Conservation (phyloP, 306 rosid species). For the Lagenaria siceraria region DNA sequence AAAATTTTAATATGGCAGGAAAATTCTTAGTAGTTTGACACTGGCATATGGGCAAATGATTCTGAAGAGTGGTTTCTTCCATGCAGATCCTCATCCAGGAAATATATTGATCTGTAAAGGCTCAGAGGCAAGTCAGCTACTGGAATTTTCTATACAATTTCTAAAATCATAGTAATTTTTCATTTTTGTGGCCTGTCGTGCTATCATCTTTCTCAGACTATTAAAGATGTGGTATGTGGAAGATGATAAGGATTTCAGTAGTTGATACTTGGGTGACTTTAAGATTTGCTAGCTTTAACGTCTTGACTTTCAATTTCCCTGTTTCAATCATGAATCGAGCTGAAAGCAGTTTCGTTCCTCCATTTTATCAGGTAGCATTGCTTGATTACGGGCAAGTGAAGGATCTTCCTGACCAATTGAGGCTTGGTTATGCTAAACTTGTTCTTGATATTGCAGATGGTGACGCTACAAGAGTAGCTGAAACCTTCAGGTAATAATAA, state of each 20-base stretch:
- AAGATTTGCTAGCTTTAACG: neutral
- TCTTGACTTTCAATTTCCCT: neutral
- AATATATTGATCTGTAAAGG: constrained; percentile 86
- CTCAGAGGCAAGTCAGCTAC: constrained; percentile 70
- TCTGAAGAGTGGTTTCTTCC: constrained; percentile 89
- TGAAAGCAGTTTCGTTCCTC: neutral
- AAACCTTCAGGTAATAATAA: constrained; percentile 65
- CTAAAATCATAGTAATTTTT: neutral
- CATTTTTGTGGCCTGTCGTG: neutral
- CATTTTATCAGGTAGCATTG: constrained; percentile 60
- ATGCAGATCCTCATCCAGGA: constrained; percentile 99
- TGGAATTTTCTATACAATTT: neutral
- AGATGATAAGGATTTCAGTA: neutral
- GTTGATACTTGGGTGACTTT: neutral
- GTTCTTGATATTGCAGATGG: constrained; percentile 73
- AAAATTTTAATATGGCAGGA: constrained; percentile 44
- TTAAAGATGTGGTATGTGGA: neutral
- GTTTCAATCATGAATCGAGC: neutral
- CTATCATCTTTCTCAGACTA: neutral
- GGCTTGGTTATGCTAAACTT: constrained; percentile 89
- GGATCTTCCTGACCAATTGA: constrained; percentile 85
- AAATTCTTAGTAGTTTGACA: constrained; percentile 85
- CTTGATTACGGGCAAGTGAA: constrained; percentile 98
- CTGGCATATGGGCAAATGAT: constrained; percentile 99
- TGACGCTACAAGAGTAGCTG: constrained; percentile 56